Evolutionary conservation across 352 stramenopile species (phyloP), one percentile per base, ranked within the genome.

Genomic region (Globisporangium radiosum): DNA sequence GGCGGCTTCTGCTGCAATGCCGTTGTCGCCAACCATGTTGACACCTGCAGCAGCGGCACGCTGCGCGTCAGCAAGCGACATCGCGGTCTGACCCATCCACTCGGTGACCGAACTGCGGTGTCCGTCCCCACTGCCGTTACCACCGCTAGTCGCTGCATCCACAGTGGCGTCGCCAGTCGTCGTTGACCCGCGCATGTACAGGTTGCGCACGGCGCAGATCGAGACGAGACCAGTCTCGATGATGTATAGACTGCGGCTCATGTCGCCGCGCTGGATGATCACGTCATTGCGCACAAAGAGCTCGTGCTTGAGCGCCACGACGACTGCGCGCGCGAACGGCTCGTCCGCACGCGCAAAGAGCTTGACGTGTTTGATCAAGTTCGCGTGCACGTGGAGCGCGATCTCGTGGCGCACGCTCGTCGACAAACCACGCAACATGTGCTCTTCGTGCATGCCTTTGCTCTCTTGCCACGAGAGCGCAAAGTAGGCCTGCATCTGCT

Each of bases 401-500:
- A 91, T 71, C 38, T 89, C 78, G 38, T 85, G 73, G 5, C 75
- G 70, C 17, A 89, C 64, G 0, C 73, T 72, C 1, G 64, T 69
- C 11, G 78, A 77, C 38, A 91, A 49, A 4, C 78, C 78, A 9
- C 71, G 61, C 2, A 91, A 65, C 47, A 82, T 65, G 36, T 87
- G 62, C 9, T 79, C 68, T 52, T 89, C 79, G 47, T 77, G 70
- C 49, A 85, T 78, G 9, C 81, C 81, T 25, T 86, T 81, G 68
- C 71, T 88, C 48, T 88, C 75, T 8, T 80, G 65, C 81, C 81
- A 89, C 44, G 72, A 77, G 1, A 89, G 64, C 11, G 77, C 68
- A 56, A 89, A 88, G 61, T 88, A 91, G 6, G 87, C 65, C 55
- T 89, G 76, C 79, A 89, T 88, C 62, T 89, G 81, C 25, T 70